A percentile compares a stretch with the other conserved stretches of the same genome.
These are phyloP conservation scores for Lanzia echinophila DNA, from an alignment of 2,329 filamentous ascomycete species.

Conservation along the genomic window DNA sequence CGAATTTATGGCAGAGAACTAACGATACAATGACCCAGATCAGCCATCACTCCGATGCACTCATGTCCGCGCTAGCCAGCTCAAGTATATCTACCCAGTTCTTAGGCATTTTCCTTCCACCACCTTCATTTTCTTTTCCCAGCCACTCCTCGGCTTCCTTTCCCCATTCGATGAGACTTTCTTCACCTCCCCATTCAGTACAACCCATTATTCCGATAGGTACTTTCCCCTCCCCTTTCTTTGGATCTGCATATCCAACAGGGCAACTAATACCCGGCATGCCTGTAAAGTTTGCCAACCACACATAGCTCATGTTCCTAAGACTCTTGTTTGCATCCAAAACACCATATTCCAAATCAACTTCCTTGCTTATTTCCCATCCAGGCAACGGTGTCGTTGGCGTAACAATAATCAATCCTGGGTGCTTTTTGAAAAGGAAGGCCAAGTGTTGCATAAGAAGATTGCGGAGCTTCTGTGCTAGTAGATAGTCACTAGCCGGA, in stretches of 20 bases:
- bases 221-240: slow-evolving; percentile 45
- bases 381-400: slow-evolving; percentile 72
- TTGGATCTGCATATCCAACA: slow-evolving; percentile 55
- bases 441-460: slow-evolving; percentile 75
- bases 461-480: slow-evolving; percentile 65
- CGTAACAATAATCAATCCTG: slow-evolving; percentile 70
- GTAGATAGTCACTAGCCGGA: slow-evolving; percentile 61
- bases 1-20: too few relatives aligned
- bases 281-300: slow-evolving; percentile 76
- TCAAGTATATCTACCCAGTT: slow-evolving; percentile 54
- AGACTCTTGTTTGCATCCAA: slow-evolving; percentile 67
- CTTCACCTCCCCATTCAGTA: slow-evolving; percentile 61
- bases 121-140: slow-evolving; percentile 38
- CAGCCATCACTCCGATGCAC: not conserved
- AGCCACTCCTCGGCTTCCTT: slow-evolving; percentile 50
- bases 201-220: slow-evolving; percentile 57
- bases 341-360: slow-evolving; percentile 61
- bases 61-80: slow-evolving; percentile 26
- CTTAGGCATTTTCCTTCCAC: slow-evolving; percentile 43
- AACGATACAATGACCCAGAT: too few relatives aligned
- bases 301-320: slow-evolving; percentile 79
- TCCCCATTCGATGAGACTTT: slow-evolving; percentile 55
- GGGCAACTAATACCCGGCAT: slow-evolving; percentile 70
- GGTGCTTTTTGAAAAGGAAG: slow-evolving; percentile 60
- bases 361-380: slow-evolving; percentile 52